Conservation (phyloP, 257 asterid genomes). For the Solanum lycopersicoides region DNA sequence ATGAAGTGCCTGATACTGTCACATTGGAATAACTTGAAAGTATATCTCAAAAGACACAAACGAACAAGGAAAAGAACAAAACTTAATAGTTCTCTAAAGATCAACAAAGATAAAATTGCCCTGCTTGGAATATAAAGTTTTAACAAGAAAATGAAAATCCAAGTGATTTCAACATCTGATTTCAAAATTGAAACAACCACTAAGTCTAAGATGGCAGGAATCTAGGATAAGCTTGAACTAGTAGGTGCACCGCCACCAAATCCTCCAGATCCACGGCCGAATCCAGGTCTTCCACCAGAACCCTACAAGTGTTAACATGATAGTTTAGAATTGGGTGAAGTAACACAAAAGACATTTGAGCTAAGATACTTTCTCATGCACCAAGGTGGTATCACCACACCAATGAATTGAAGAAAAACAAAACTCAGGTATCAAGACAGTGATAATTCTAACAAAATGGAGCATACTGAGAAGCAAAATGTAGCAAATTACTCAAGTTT, state of each 20-base stretch:
- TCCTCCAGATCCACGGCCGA: constrained; percentile 31
- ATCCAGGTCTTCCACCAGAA: constrained; percentile 23
- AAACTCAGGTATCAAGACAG: neutral
- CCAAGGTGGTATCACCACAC: neutral
- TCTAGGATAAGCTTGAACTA: constrained; percentile 24
- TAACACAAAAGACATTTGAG: neutral
- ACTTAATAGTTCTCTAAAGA: neutral
- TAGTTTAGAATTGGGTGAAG: neutral
- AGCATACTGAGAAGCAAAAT: neutral
- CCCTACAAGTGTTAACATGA: neutral
- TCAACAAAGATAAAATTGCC: neutral
- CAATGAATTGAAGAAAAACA: neutral
- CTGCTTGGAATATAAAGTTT: neutral
- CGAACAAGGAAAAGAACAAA: neutral
- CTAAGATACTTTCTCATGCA: neutral
- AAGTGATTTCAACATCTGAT: neutral
- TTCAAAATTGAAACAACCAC: neutral
- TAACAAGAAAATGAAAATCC: neutral
- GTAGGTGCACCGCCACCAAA: constrained; percentile 27
- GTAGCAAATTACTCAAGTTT: neutral
- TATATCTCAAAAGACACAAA: neutral
- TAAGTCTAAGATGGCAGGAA: neutral
- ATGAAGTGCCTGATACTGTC: neutral
- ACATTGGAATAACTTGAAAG: neutral
- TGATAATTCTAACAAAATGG: too few relatives aligned